A percentile compares a stretch with the other conserved stretches of the same genome.
These are phyloP conservation scores for Didymella keratinophila DNA, from an alignment of 2,329 filamentous ascomycete genomes.

Conservation along the genomic window DNA sequence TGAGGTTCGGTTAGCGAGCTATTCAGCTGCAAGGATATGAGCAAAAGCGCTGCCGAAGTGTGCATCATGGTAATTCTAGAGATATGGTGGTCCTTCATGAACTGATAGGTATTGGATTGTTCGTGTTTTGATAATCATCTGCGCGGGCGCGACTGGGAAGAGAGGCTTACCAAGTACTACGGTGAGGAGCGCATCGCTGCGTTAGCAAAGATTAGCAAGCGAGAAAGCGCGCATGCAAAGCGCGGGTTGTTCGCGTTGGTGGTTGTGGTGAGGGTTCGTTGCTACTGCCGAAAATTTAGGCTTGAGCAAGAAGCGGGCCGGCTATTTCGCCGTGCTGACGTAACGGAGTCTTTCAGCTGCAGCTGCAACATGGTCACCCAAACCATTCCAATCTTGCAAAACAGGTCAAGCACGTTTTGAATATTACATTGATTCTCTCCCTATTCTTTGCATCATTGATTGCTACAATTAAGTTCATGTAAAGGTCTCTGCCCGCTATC, in stretches of 20 bases:
- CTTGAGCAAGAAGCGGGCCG: slow-evolving; percentile 18
- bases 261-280: slow-evolving; percentile 23
- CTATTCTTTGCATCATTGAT: too few species aligned
- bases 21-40: neutral
- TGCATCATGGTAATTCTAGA: slow-evolving; percentile 67
- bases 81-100: slow-evolving; percentile 60
- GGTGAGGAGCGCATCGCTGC: slow-evolving; percentile 16
- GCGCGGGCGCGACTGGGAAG: slow-evolving; percentile 25
- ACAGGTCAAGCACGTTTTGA: neutral
- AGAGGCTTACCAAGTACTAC: slow-evolving; percentile 27
- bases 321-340: slow-evolving; percentile 13
- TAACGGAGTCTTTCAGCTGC: neutral
- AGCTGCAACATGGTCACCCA: slow-evolving; percentile 17
- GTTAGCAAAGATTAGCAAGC: slow-evolving; percentile 24
- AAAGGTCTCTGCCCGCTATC: too few species aligned
- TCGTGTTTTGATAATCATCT: slow-evolving; percentile 56
- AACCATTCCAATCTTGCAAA: neutral
- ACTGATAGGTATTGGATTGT: slow-evolving; percentile 67
- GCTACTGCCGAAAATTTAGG: slow-evolving; percentile 38
- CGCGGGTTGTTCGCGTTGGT: slow-evolving; percentile 21
- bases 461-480: too few species aligned
- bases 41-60: slow-evolving; percentile 18
- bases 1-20: slow-evolving; percentile 30
- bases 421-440: neutral
- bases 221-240: slow-evolving; percentile 27